Base-by-base conservation (phyloP, 2,329 filamentous ascomycete species). In the Colletotrichum paranaense region DNA sequence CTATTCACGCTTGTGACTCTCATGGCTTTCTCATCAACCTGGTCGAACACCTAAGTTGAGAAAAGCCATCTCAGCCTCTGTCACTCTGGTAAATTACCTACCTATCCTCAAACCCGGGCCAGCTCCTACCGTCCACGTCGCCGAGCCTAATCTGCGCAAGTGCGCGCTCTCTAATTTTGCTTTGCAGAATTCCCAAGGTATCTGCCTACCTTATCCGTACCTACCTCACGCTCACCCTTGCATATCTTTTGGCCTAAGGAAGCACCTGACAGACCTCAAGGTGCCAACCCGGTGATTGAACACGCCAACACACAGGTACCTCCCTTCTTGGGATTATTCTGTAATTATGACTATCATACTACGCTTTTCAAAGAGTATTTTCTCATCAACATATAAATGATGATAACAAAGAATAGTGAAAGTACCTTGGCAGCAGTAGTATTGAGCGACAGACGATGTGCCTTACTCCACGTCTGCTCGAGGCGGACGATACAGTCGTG, bases 71-170 rank as follows among this genome's bases (percentile, higher is more conserved):
- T 35, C 32, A 35, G 32, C 32, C 32, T 35, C 11, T 12, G 32
- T 35, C 32, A 35, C 4, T 35, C 11, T 35, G 11, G 32, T 35
- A 35, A 5, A 35, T 35, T 35, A 35, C 32, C 32, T 35, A 35
- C 32, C 32, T 12, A 32, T 32, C 30, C 30, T 32, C 30, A 11
- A 11, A 32, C 30, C 30, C 8, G 42, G 56, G 28, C 49, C 46
- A 68, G 49, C 57, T 55, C 32, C 22, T 46, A 46, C 49, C 22
- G 12, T 56, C 67, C 59, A 64, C 52, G 53, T 49, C 46, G 64
- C 63, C 28, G 53, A 19, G 30, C 32, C 4, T 53, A 24, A 38
- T 60, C 16, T 30, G 68, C 62, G 55, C 68, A 59, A 70, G 12
- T 46, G 42, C 62, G 62, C 62, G 19, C 14, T 11, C 52, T 12